Base-by-base conservation (phyloP, 345 rosid species). In the Eucalyptus lansdowneana region DNA sequence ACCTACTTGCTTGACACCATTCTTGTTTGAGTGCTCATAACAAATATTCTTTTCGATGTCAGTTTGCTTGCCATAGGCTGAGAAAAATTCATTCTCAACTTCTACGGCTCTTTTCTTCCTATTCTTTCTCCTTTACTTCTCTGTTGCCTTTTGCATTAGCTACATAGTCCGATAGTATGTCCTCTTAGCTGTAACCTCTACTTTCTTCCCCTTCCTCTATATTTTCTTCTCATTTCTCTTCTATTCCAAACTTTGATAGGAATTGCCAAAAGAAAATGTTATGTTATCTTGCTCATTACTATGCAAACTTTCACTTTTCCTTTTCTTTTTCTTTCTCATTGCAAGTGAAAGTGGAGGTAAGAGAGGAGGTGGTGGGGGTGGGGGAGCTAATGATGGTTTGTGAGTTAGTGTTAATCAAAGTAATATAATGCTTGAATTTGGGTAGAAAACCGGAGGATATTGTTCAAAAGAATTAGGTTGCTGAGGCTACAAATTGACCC, bases 391-490 rank as follows among this genome's bases (percentile, higher is more conserved):
- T 34, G 91, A 88, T 21, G 69, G 87, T 34, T 80, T 60, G 47
- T 72, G 50, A 88, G 89, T 91, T 88, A 89, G n/a, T 69, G 9
- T 90, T 87, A 56, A 89, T 81, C 27, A 91, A 86, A 89, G 50
- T 19, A 86, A 89, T 81, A 89, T 81, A 87, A 92, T 80, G 80
- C 91, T 90, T 58, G 95, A 44, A 14, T 89, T 87, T 14, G 93
- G 80, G 87, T 11, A 65, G 21, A 86, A 88, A 31, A 91, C 89
- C 25, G 88, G 88, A n/a, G 88, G 91, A 89, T 90, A 90, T 80
- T 90, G 92, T 69, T 80, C 88, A 21, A 21, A 53, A 88, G 49
- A 65, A 86, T 65, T 90, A 88, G 62, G 92, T 49, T 88, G 93
- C 34, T 80, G 86, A n/a, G 87, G 86, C 87, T 29, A 89, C 19